phyloP scores from a whole-genome alignment of 2,329 filamentous ascomycete species.

The Apiospora marii region DNA sequence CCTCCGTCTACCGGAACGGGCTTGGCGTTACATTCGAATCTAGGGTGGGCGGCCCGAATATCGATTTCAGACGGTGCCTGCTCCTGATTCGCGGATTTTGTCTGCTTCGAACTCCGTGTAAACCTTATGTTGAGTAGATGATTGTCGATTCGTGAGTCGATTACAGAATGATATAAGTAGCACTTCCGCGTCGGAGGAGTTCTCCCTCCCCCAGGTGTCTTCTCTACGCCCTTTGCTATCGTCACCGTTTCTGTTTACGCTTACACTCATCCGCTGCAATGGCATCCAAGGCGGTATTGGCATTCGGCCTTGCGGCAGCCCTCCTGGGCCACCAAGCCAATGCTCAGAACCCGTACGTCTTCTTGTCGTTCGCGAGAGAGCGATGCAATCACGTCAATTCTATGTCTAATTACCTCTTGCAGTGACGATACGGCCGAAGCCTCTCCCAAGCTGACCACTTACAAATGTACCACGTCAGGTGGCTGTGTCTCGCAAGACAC shows the following conservation, averaged over 20 bases:
- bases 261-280: not conserved
- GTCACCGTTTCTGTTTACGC: not conserved
- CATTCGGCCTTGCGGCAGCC: not conserved
- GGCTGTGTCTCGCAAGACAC: conserved; percentile 50
- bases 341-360: not conserved
- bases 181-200: not conserved
- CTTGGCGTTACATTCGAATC: conserved; percentile 6
- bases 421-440: conserved; percentile 39
- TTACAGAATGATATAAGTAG: not conserved
- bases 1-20: conserved; percentile 16
- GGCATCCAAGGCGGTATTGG: not conserved
- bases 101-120: not conserved
- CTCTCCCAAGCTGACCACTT: conserved; percentile 54
- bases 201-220: not conserved
- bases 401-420: not conserved
- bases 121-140: not conserved
- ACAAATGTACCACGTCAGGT: conserved; percentile 50
- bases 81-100: conserved; percentile 13
- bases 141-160: too few relatives aligned
- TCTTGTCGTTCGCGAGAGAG: too few relatives aligned
- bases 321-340: not conserved
- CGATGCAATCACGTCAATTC: not conserved
- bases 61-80: not conserved
- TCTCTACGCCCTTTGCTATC: not conserved
- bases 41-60: conserved; percentile 11